phyloP scores from a whole-genome alignment of 2,329 filamentous ascomycete species.

The Botrytis hyacinthi region DNA sequence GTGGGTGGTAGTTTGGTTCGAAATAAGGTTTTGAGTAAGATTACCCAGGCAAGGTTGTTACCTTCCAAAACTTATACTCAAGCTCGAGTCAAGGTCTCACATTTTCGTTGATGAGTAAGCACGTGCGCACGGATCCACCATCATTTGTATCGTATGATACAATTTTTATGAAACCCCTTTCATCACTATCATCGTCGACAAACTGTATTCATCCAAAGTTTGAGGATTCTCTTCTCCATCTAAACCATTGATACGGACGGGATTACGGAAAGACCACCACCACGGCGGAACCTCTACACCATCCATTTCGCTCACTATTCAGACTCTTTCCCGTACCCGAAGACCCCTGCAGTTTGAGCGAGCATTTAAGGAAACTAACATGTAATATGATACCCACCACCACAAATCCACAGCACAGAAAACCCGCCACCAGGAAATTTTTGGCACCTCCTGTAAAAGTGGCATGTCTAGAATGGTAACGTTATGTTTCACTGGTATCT shows the following conservation, averaged over 20 bases:
- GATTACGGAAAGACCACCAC: too few relatives aligned
- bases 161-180: not conserved
- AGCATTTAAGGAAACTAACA: not conserved
- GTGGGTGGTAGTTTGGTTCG: not conserved
- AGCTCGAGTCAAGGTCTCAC: too few relatives aligned
- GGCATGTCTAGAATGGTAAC: conserved; percentile 51
- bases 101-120: not conserved
- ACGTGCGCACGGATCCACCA: not conserved
- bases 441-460: conserved; percentile 48
- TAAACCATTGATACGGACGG: not conserved
- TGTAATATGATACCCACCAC: conserved; percentile 12
- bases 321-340: not conserved
- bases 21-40: not conserved
- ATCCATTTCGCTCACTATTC: not conserved
- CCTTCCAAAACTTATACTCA: not conserved
- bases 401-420: conserved; percentile 9
- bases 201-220: not conserved
- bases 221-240: not conserved
- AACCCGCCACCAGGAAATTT: conserved; percentile 33
- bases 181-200: not conserved
- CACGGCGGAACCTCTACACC: not conserved
- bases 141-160: not conserved
- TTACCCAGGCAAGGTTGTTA: not conserved
- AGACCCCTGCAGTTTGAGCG: conserved; percentile 3
- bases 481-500: not conserved